Conservation (phyloP, 1,284 basidiomycete genomes). For the Tilletia horrida region DNA sequence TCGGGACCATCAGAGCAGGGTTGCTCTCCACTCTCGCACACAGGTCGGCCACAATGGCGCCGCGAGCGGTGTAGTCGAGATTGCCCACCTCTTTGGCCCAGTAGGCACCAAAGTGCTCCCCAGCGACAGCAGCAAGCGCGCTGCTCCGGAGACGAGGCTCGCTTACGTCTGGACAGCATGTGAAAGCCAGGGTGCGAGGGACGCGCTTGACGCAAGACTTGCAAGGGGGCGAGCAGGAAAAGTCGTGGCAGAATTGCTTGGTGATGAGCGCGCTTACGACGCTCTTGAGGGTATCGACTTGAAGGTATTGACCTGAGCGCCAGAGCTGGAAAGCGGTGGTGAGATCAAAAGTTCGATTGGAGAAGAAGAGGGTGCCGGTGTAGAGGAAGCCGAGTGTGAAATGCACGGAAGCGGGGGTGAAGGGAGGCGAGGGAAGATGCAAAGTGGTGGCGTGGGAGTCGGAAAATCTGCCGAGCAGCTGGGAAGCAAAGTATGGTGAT, state of each 20-base stretch:
- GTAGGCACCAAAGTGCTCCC: conserved; percentile 40
- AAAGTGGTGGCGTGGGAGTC: conserved; percentile 32
- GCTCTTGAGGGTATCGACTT: conserved; percentile 59
- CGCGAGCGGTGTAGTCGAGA: conserved; percentile 35
- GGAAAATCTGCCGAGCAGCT: conserved; percentile 67
- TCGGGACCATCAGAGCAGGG: conserved; percentile 26
- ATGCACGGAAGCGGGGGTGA: conserved; percentile 88
- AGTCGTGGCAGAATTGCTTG: conserved; percentile 48
- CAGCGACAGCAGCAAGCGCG: conserved; percentile 34
- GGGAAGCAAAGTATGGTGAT: conserved; percentile 78
- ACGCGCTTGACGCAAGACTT: conserved; percentile 44
- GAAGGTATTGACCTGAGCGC: conserved; percentile 76
- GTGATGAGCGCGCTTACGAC: conserved; percentile 38
- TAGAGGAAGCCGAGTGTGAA: conserved; percentile 93
- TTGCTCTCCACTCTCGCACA: conserved; percentile 23
- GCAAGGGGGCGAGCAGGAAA: conserved; percentile 45
- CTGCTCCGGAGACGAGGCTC: conserved; percentile 30
- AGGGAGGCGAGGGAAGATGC: conserved; percentile 66
- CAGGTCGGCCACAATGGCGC: conserved; percentile 33
- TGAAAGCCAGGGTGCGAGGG: conserved; percentile 41
- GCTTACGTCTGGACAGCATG: conserved; percentile 36
- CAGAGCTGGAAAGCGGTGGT: conserved; percentile 86
- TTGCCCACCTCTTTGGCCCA: conserved; percentile 48
- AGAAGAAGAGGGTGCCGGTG: conserved; percentile 87
- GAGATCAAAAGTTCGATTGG: conserved; percentile 86